Conservation (phyloP, 2,329 filamentous ascomycete species). For the Calonectria pauciramosa region DNA sequence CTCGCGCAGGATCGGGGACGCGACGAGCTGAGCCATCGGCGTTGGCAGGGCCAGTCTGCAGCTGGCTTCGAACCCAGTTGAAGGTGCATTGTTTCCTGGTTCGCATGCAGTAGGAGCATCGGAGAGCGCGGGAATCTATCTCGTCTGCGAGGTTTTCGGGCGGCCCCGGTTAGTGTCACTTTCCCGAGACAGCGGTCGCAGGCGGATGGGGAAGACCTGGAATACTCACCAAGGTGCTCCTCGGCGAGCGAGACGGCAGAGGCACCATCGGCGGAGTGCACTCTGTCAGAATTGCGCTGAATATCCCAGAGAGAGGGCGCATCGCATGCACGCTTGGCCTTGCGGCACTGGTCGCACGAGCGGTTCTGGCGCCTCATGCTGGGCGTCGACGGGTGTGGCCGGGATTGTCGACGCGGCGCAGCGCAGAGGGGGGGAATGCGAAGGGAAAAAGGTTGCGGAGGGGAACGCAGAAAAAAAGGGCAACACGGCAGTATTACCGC, state of each 20-base stretch:
- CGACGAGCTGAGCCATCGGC: slow-evolving; percentile 37
- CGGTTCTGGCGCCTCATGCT: slow-evolving; percentile 47
- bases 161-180: slow-evolving; percentile 40
- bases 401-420: slow-evolving; percentile 11
- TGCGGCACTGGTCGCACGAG: slow-evolving; percentile 47
- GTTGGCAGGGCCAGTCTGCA: slow-evolving; percentile 42
- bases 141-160: slow-evolving; percentile 42
- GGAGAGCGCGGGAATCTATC: slow-evolving; percentile 45
- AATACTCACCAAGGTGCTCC: slow-evolving; percentile 45
- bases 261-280: slow-evolving; percentile 39
- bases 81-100: slow-evolving; percentile 47
- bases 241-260: slow-evolving; percentile 43
- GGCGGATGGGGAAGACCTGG: slow-evolving; percentile 9
- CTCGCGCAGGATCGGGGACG: slow-evolving; percentile 42
- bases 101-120: slow-evolving; percentile 46
- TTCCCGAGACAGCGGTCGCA: slow-evolving; percentile 33
- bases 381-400: slow-evolving; percentile 23
- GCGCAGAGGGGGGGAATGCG: neutral
- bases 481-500: slow-evolving; percentile 18
- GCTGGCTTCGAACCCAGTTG: slow-evolving; percentile 45
- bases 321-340: slow-evolving; percentile 47
- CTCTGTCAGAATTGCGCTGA: slow-evolving; percentile 44
- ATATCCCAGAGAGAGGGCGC: slow-evolving; percentile 47
- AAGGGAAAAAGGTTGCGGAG: neutral
- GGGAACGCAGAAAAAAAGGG: neutral